phyloP scores from a whole-genome alignment of 805 yeast species.

The Yarrowia keelungensis region DNA sequence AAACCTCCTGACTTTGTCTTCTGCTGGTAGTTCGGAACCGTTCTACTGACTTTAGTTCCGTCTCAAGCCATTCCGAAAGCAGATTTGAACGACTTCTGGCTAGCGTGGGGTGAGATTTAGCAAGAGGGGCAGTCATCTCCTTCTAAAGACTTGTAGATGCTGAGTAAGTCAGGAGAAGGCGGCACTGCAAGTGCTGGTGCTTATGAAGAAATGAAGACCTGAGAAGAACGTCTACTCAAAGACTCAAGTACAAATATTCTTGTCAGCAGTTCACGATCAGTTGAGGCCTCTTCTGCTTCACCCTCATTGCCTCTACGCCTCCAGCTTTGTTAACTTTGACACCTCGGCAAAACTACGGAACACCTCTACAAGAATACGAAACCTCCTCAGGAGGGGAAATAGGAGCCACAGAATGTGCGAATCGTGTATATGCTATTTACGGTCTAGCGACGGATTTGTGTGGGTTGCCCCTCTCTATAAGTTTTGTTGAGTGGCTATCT shows the following conservation, averaged over 20 bases:
- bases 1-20: constrained; percentile 1
- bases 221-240: too few species aligned
- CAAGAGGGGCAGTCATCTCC: not conserved
- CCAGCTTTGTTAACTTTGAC: too few species aligned
- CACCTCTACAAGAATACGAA: not conserved
- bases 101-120: not conserved
- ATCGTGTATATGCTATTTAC: constrained; percentile 2
- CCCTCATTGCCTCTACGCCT: too few species aligned
- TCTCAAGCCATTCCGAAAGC: not conserved
- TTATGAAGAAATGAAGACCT: too few species aligned
- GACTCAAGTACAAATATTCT: too few species aligned
- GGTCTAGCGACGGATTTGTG: not conserved
- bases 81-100: not conserved
- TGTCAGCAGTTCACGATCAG: too few species aligned
- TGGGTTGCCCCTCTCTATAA: not conserved
- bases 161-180: too few species aligned
- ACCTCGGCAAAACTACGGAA: constrained; percentile 8
- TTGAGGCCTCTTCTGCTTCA: too few species aligned
- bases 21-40: not conserved
- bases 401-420: not conserved
- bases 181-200: too few species aligned
- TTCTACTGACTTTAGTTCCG: constrained; percentile 4
- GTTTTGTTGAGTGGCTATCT: constrained; percentile 2
- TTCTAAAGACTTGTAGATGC: too few species aligned
- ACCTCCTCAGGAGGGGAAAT: not conserved